phyloP scores from a whole-genome alignment of 2,329 filamentous ascomycete genomes.

The Dothiorella sarmentorum region DNA sequence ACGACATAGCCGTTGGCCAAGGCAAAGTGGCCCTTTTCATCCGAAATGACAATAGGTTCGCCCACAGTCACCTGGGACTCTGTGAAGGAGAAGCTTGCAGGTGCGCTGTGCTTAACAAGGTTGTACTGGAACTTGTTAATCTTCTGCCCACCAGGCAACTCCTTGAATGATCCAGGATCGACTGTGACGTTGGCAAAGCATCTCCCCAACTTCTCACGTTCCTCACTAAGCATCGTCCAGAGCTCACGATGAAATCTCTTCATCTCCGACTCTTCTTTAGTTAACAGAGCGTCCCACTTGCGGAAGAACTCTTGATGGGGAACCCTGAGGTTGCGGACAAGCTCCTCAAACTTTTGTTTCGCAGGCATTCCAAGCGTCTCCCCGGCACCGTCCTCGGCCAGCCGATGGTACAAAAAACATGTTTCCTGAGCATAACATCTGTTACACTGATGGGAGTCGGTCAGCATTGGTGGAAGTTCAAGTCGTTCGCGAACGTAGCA shows the following conservation, averaged over 20 bases:
- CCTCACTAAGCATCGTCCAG: constrained; percentile 90
- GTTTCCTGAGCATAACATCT: constrained; percentile 86
- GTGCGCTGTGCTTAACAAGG: constrained; percentile 67
- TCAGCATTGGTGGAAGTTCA: constrained; percentile 81
- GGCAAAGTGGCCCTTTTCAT: constrained; percentile 92
- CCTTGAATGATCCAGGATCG: constrained; percentile 68
- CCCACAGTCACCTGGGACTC: constrained; percentile 85
- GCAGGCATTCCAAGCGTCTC: constrained; percentile 79
- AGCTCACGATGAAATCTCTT: constrained; percentile 84
- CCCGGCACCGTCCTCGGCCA: constrained; percentile 78
- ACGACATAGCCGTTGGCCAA: constrained; percentile 89
- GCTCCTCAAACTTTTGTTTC: constrained; percentile 75
- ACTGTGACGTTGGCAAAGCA: constrained; percentile 89
- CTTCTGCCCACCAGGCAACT: constrained; percentile 68
- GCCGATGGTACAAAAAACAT: constrained; percentile 91
- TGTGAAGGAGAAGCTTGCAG: constrained; percentile 72
- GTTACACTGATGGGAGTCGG: constrained; percentile 74
- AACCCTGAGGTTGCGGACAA: constrained; percentile 72
- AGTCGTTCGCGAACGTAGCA: constrained; percentile 79
- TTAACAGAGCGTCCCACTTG: constrained; percentile 91
- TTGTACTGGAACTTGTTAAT: constrained; percentile 91
- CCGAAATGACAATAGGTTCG: constrained; percentile 93
- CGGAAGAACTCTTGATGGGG: constrained; percentile 79
- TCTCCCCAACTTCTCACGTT: constrained; percentile 82
- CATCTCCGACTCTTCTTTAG: constrained; percentile 88